A percentile compares a stretch with the other conserved stretches of the same genome.
These are phyloP conservation scores for Capsicum rhomboideum DNA, from an alignment of 257 asterid genomes.

Conservation along the genomic window DNA sequence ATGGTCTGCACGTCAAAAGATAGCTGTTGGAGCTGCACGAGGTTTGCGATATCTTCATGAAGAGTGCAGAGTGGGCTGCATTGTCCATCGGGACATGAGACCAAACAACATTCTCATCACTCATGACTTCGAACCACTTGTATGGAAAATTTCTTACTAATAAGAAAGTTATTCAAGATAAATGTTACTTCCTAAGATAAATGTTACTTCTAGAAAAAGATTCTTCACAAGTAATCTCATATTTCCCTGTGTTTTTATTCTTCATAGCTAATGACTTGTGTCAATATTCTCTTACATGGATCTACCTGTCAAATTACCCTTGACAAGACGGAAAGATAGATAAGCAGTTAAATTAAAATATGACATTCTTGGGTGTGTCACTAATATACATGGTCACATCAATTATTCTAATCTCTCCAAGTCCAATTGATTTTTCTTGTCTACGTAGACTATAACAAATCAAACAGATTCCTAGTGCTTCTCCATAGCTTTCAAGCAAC, in stretches of 20 bases:
- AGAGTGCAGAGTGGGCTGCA: conserved; percentile 96
- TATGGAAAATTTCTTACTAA: conserved; percentile 13
- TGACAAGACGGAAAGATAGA: not conserved
- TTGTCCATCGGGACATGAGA: conserved; percentile 91
- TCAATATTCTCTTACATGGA: not conserved
- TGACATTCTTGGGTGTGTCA: not conserved
- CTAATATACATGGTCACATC: not conserved
- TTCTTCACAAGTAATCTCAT: not conserved
- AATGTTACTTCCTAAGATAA: too few relatives aligned
- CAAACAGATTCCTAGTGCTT: not conserved
- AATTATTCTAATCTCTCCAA: not conserved
- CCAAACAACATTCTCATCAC: conserved; percentile 93
- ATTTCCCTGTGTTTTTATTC: not conserved
- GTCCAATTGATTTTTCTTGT: not conserved
- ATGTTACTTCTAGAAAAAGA: not conserved
- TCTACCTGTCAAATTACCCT: not conserved
- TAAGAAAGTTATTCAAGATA: not conserved
- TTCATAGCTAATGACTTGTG: not conserved
- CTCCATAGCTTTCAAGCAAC: not conserved
- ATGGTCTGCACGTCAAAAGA: conserved; percentile 81
- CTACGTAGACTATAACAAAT: not conserved
- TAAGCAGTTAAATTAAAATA: not conserved
- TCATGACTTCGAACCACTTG: conserved; percentile 92
- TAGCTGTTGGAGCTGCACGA: conserved; percentile 93
- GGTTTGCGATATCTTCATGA: conserved; percentile 94